Base-by-base conservation (phyloP, 2,329 filamentous ascomycete species). In the Exophiala sp. region DNA sequence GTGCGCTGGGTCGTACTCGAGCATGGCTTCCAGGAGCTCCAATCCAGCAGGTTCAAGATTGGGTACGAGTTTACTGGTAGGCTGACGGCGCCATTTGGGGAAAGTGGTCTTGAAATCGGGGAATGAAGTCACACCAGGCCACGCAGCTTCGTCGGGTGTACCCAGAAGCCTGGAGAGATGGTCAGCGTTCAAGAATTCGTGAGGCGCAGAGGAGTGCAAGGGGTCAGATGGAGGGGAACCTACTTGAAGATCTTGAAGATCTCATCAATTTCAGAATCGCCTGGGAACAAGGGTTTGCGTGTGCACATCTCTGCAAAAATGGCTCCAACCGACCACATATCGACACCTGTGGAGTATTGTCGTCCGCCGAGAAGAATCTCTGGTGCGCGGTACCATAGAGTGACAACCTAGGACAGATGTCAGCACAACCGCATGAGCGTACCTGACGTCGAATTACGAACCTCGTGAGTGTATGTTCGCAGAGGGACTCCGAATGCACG, bases 281-380 rank as follows among this genome's bases (percentile, higher is more conserved):
- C 89, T 10, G 89, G 88, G 74, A 95, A 95, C 37, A 95, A 76
- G 3, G 89, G 88, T 71, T 94, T 95, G 63, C 88, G 81, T 1
- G 89, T 95, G 70, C 88, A 94, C 90, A 95, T 95, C 70, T 95
- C 89, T 8, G 90, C 89, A 68, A 95, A 95, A 69, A 95, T 95
- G 68, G 88, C 93, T 55, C 89, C 89, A 43, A 90, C 83, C 24
- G 87, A 93, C 89, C 89, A 95, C 86, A 95, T 95, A 65, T 95
- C 89, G 35, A 95, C 88, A 50, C 89, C 89, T 11, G 89, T 95
- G 11, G 87, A 93, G 72, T 95, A 95, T 68, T 95, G 88, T 45
- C 89, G 83, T 50, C 89, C 88, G 65, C 89, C 89, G 1, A 95
- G 81, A 16, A 95, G 77, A 69, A 95, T 94, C 68, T 95, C 89